Evolutionary conservation across 371 early-diverging fungal genomes (phyloP), one percentile per base, ranked within the genome.

Genomic region (Umbelopsis sp.): DNA sequence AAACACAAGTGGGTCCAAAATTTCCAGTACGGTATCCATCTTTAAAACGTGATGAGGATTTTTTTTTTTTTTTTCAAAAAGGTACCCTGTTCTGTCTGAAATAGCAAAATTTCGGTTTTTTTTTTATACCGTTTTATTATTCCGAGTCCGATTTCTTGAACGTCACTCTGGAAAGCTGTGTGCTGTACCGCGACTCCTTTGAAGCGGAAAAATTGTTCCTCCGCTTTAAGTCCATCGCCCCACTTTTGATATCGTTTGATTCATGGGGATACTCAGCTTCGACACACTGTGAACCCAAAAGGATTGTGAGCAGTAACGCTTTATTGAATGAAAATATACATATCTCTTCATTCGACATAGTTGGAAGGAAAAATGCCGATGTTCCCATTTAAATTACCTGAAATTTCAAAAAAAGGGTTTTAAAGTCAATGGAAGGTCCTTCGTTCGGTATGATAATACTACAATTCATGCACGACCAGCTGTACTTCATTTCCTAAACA

Each of bases 321-420:
- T 57, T 29, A 57, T 32, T 57, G 11, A 35, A 37, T 25, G 14
- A 11, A 35, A 25, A 25, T 18, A 20, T 5, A 44, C 14, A 24
- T 44, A 24, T 16, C 11, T 37, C 29, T 66, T 57, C 25, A 37
- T 24, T 77, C 71, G 4, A 96, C 94, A 78, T 96, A 96, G 68
- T 86, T 91, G 3, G 89, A 87, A 9, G 97, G 97, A 66, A 97
- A 90, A 20, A 91, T 85, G 0, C 97, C 97, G 11, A 80, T 79
- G 8, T 76, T 68, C 14, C 92, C 93, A 67, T 88, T 76, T 32
- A 93, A 66, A 63, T 79, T 80, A 20, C 92, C 92, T 84, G 76
- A 65, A 63, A 11, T 18, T 38, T 14, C 68, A 53, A 16, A 24
- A 44, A 20, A 38, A 53, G 53, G 9, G 22, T 46, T 25, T 66